Base-by-base conservation (phyloP, 768 basidiomycete species). In the Mycena kentingensis region DNA sequence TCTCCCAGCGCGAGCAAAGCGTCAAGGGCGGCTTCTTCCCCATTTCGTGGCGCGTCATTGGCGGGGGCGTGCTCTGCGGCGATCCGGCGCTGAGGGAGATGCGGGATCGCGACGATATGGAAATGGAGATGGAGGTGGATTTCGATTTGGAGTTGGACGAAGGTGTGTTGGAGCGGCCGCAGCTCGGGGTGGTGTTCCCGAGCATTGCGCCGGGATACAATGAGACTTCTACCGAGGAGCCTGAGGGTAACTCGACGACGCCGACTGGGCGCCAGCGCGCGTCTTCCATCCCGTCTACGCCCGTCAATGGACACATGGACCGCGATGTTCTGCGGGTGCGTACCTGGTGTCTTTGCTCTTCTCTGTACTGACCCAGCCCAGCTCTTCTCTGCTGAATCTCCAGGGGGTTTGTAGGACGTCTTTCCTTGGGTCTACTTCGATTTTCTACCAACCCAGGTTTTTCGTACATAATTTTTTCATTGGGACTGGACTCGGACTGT, bases 41-140 rank as follows among this genome's bases (percentile, higher is more conserved):
- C 24, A 75, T 90, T 39, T 76, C 79, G 4, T 90, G 88, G 88
- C 77, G 88, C 36, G 87, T 90, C 12, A 85, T 90, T 45, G 86
- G 88, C 0, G 88, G 88, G 13, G 88, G 88, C 3, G 88, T 89
- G n/a, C 75, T 80, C 67, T 77, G 89, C 75, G 78, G 77, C 54
- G 80, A 41, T 38, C 13, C 31, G 32, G 57, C 31, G 29, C 24
- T 7, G 52, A 49, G 39, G 47, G 50, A 51, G 41, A 31, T n/a
- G 26, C 41, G 22, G 18, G 48, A 13, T 39, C 22, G 22, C 37
- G n/a, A 3, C 15, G 37, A 16, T 46, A 13, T 22, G 28, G 7
- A 10, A 3, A 13, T 18, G 6, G 21, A 21, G 7, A 36, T 36
- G 37, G 11, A 32, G n/a, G 28, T 19, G 25, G 12, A 15, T 7